Evolutionary conservation across 2,329 filamentous ascomycete genomes (phyloP), one percentile per base, ranked within the genome.

Genomic region (Xylariales sp.): DNA sequence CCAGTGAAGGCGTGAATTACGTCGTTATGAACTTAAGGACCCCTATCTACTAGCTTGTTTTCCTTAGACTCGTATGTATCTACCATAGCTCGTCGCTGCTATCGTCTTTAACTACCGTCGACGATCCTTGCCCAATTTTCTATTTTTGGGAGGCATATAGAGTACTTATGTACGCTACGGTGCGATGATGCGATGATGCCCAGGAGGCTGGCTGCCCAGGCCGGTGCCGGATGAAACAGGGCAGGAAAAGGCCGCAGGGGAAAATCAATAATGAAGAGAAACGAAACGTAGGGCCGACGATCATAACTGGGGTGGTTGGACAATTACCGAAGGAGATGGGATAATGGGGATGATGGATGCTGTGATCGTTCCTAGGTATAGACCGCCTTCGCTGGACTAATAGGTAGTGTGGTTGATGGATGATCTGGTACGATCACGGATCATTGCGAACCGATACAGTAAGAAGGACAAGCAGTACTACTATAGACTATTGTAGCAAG

Each of bases 361-460:
- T 23, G 43, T 53, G 60, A 36, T 56, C 18, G 43, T 32, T 10
- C 36, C 36, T 39, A 10, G 8, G 6, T 23, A 23, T 23, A 23
- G 23, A 23, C 23, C 23, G 23, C 23, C 36, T 39, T 9, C 36
- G 6, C 12, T 39, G 12, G 36, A 39, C 36, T 48, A n/a, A 41
- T 50, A 18, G n/a, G 14, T 54, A 43, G 9, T 41, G 34, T 48
- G 39, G 23, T 32, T 14, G 32, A 62, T 18, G 14, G 41, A 48
- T 48, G 50, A 53, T 45, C 50, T 62, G 60, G 50, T 30, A 41
- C 32, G 23, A 55, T 55, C 41, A 55, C 41, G 41, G 30, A 50
- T n/a, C 18, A 36, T 36, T 52, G 1, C 14, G 16, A 14, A 32
- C 3, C 32, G 30, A 49, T 49, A 49, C 23, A 49, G 23, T 30